phyloP scores from a whole-genome alignment of 345 rosid genomes.

The Ailanthus altissimus region DNA sequence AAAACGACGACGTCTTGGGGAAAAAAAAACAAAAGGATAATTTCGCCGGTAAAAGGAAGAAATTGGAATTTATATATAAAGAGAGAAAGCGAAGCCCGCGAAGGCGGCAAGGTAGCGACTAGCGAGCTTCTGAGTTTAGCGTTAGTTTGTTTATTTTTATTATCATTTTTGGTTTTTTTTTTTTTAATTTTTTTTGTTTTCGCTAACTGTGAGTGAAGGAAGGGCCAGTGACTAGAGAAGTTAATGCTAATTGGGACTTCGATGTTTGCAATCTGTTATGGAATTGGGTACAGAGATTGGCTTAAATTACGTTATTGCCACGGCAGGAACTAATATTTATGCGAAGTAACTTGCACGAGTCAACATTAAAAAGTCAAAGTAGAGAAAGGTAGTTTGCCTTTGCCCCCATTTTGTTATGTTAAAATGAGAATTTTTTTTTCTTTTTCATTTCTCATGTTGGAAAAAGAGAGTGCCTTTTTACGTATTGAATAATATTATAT shows the following conservation, averaged over 20 bases:
- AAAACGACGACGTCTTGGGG: constrained; percentile 17
- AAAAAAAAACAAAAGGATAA: background rate
- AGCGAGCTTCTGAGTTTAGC: constrained; percentile 12
- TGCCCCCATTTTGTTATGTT: background rate
- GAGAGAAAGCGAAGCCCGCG: constrained; percentile 30
- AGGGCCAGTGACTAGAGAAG: no score
- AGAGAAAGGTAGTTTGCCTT: background rate
- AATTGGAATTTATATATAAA: background rate
- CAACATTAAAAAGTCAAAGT: constrained; percentile 4
- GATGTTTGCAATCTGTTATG: background rate
- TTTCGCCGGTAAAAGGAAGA: background rate
- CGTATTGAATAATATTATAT: no score
- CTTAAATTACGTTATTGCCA: constrained; percentile 27
- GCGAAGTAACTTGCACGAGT: background rate
- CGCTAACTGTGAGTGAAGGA: background rate
- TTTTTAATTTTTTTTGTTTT: background rate
- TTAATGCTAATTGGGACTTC: background rate
- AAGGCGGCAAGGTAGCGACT: constrained; percentile 22
- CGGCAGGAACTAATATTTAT: background rate
- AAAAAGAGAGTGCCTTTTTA: background rate
- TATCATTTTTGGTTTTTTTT: no score
- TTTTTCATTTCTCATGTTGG: background rate
- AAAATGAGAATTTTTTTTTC: background rate
- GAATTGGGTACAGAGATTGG: background rate
- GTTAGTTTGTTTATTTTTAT: no score